Percentiles rank a stretch among this genome's conserved stretches.
These are phyloP conservation scores for Suillus placidus DNA, from an alignment of 768 basidiomycete species.

Conservation along the genomic window DNA sequence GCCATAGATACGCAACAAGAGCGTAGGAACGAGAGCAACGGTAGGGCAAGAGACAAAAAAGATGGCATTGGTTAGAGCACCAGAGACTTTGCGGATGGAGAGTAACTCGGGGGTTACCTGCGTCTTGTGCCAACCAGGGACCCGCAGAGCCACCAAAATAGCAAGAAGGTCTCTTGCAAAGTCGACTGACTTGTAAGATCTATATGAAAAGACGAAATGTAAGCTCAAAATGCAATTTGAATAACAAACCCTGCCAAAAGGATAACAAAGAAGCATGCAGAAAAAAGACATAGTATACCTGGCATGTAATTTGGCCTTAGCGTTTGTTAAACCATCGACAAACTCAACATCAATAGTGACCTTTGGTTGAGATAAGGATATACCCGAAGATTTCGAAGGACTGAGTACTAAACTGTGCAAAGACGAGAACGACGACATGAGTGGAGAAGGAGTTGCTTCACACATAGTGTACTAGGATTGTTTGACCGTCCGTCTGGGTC, in stretches of 20 bases:
- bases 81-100: constrained; percentile 79
- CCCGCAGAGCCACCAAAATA: constrained; percentile 54
- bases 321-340: constrained; percentile 65
- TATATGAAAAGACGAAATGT: constrained; percentile 42
- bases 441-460: constrained; percentile 1
- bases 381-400: constrained; percentile 32
- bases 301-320: constrained; percentile 57
- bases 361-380: constrained; percentile 39
- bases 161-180: constrained; percentile 62
- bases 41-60: constrained; percentile 88
- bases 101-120: constrained; percentile 52
- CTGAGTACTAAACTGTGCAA: constrained; percentile 13
- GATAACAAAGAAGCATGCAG: constrained; percentile 27
- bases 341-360: constrained; percentile 45
- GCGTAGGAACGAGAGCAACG: constrained; percentile 52
- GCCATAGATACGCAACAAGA: constrained; percentile 93
- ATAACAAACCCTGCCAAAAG: constrained; percentile 30
- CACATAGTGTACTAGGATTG: not conserved
- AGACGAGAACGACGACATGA: constrained; percentile 3
- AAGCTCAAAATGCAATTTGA: constrained; percentile 16
- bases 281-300: constrained; percentile 55
- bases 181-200: constrained; percentile 61
- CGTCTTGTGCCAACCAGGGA: constrained; percentile 59
- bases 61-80: constrained; percentile 93
- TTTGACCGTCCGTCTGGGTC: not conserved